Conservation (phyloP, 306 rosid genomes). For the Lithocarpus polystachyus region DNA sequence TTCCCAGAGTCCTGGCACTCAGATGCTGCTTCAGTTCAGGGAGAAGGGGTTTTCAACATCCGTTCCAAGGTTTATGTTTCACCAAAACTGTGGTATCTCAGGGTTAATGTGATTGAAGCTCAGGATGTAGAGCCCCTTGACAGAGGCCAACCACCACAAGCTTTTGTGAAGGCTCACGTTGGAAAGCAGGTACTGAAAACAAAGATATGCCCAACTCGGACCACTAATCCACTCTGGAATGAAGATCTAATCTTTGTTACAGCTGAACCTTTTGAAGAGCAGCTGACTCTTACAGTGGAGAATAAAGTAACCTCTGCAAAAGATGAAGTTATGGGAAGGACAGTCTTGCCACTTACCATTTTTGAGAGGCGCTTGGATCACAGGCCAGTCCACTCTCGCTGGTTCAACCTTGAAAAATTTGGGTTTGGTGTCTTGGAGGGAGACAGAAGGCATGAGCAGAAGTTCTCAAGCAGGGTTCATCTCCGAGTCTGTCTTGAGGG, state of each 20-base stretch:
- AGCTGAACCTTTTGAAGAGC: slow-evolving; percentile 85
- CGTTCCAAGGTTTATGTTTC: slow-evolving; percentile 82
- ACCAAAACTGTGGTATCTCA: slow-evolving; percentile 76
- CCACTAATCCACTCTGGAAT: slow-evolving; percentile 67
- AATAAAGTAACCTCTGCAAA: slow-evolving; percentile 47
- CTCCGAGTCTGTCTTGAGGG: slow-evolving; percentile 78
- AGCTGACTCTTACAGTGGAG: slow-evolving; percentile 54
- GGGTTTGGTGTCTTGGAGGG: slow-evolving; percentile 71
- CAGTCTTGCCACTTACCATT: slow-evolving; percentile 32
- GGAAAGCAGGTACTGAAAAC: slow-evolving; percentile 74
- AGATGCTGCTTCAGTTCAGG: slow-evolving; percentile 58
- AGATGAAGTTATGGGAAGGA: slow-evolving; percentile 54
- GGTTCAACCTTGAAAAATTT: slow-evolving; percentile 70
- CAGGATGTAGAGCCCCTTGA: slow-evolving; percentile 67
- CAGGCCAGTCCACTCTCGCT: slow-evolving; percentile 50
- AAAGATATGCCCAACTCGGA: slow-evolving; percentile 47
- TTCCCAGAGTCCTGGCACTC: slow-evolving; percentile 87
- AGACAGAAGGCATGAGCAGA: slow-evolving; percentile 60
- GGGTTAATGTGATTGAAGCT: slow-evolving; percentile 81
- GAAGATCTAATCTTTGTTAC: slow-evolving; percentile 78
- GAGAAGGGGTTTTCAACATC: slow-evolving; percentile 61
- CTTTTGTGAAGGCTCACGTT: slow-evolving; percentile 61
- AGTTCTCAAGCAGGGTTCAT: slow-evolving; percentile 59
- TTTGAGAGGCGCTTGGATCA: slow-evolving; percentile 78
- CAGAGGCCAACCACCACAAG: slow-evolving; percentile 57